Evolutionary conservation across 352 stramenopile genomes (phyloP).

Genomic region (Thalassiosira hispida): DNA sequence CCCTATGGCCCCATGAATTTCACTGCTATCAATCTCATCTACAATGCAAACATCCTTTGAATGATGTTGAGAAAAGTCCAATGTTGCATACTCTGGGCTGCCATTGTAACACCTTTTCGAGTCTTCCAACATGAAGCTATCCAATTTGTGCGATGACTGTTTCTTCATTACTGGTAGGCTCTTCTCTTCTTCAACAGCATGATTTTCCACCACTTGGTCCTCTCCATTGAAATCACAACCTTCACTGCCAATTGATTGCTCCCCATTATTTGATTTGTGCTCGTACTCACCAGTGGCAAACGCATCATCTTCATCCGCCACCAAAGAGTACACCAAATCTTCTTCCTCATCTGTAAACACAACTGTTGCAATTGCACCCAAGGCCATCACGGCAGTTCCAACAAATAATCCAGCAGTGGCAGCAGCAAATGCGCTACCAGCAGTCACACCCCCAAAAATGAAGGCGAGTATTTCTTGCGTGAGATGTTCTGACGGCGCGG

Average conservation of each 20-base stretch:
- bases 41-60: slow-evolving; percentile 23
- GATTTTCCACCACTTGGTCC: too few species aligned
- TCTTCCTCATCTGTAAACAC: slow-evolving; percentile 20
- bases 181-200: too few species aligned
- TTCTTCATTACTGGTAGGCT: background rate
- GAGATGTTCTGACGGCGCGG: slow-evolving; percentile 26
- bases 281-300: background rate
- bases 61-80: slow-evolving; percentile 4
- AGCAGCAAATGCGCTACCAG: slow-evolving; percentile 31
- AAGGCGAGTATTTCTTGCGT: slow-evolving; percentile 42
- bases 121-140: slow-evolving; percentile 32
- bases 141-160: slow-evolving; percentile 2
- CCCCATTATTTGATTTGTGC: background rate
- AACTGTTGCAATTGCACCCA: slow-evolving; percentile 28
- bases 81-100: slow-evolving; percentile 5
- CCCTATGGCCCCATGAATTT: background rate
- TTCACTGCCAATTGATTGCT: background rate
- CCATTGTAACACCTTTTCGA: slow-evolving; percentile 46
- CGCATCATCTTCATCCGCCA: background rate
- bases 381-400: slow-evolving; percentile 34
- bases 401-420: slow-evolving; percentile 36
- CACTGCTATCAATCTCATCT: slow-evolving; percentile 5
- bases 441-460: slow-evolving; percentile 30
- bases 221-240: slow-evolving; percentile 38
- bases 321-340: background rate